Evolutionary conservation across 805 yeast genomes (phyloP).

Genomic region (Groenewaldozyma salmanticensis): DNA sequence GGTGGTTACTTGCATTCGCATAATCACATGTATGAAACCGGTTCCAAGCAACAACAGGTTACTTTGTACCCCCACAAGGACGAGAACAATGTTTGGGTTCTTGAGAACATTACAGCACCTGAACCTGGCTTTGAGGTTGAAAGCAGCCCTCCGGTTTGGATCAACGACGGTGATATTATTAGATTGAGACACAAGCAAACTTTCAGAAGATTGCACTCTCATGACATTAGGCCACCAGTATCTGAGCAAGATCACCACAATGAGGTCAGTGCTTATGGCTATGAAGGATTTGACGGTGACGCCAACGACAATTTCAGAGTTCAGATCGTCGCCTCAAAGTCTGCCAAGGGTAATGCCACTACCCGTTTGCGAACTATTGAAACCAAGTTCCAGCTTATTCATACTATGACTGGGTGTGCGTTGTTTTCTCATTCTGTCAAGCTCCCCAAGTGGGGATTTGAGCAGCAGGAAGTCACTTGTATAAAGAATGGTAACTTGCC

Average conservation of each 20-base stretch:
- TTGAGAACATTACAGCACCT: slow-evolving; percentile 37
- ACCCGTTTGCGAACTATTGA: slow-evolving; percentile 45
- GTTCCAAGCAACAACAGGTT: slow-evolving; percentile 73
- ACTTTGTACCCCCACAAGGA: slow-evolving; percentile 91
- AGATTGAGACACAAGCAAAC: slow-evolving; percentile 65
- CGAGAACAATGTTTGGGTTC: slow-evolving; percentile 63
- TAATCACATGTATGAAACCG: slow-evolving; percentile 48
- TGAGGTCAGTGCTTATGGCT: slow-evolving; percentile 71
- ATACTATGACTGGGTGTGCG: slow-evolving; percentile 57
- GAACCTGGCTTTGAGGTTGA: slow-evolving; percentile 17
- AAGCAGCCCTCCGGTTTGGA: slow-evolving; percentile 32
- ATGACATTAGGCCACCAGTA: slow-evolving; percentile 73
- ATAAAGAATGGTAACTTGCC: slow-evolving; percentile 59
- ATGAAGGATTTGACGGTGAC: slow-evolving; percentile 52
- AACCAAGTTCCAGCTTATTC: slow-evolving; percentile 60
- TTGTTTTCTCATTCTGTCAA: slow-evolving; percentile 62
- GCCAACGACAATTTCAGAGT: slow-evolving; percentile 63
- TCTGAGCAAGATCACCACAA: slow-evolving; percentile 84
- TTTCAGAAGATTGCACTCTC: slow-evolving; percentile 58
- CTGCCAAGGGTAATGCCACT: slow-evolving; percentile 29
- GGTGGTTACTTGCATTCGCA: slow-evolving; percentile 83
- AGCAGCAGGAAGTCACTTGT: slow-evolving; percentile 85
- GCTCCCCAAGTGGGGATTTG: slow-evolving; percentile 78
- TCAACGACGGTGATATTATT: slow-evolving; percentile 48
- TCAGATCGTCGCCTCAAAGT: slow-evolving; percentile 35